Evolutionary conservation across 2,329 filamentous ascomycete genomes (phyloP), one percentile per base, ranked within the genome.

Genomic region (Fusarium tupiense): DNA sequence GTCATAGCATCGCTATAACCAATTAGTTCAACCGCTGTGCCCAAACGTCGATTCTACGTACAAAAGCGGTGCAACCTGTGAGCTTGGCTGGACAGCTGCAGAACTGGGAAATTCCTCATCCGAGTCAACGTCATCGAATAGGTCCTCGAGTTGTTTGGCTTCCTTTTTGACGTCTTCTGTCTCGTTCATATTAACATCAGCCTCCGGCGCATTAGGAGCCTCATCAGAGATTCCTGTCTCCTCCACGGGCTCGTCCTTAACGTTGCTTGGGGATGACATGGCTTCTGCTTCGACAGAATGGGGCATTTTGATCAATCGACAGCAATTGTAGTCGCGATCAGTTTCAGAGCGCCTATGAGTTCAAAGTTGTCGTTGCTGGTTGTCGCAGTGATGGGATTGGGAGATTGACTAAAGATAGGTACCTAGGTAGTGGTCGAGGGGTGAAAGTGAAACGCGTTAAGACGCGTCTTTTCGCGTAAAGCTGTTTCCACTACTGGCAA

Each of bases 51-150:
- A 16, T 17, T 35, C 29, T 49, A 77, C 85, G 78, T 79, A 88
- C 86, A 85, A 88, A 85, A 85, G 82, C n/a, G 85, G 9, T 83
- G 85, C 41, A 85, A 86, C 74, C 84, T 88, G 22, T 81, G 77
- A 73, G 70, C 74, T 75, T 7, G 76, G 79, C 43, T 86, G 84
- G 35, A 81, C 77, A 29, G 85, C 78, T 13, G 84, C 83, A 61
- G 87, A 87, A 74, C 85, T 89, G 12, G 88, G 86, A 57, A 91
- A 91, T 70, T 92, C 90, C 2, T 90, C 89, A 71, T 91, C 89
- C 4, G 88, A 90, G 50, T 90, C 89, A 24, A 85, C 84, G 72
- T 90, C 88, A 40, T 83, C 86, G 63, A 91, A 91, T 17, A 92
- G 74, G 9, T 91, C 88, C 56, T 91, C 89, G 12, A 92, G 81